Evolutionary conservation across 345 rosid species (phyloP).

Genomic region (Jatropha curcas): DNA sequence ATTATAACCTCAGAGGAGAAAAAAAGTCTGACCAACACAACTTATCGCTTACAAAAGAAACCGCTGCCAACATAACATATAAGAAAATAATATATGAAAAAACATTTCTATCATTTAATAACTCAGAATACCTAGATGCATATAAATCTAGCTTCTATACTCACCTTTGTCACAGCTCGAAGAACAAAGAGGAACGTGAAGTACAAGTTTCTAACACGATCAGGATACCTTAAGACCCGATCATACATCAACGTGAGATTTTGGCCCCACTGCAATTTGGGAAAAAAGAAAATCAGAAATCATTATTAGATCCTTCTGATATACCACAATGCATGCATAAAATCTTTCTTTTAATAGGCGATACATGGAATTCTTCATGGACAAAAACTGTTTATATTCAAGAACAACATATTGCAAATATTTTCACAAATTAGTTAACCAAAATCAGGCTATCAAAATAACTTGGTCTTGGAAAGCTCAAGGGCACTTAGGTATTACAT

Average conservation of each 20-base stretch:
- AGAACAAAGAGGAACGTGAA: conserved; percentile 92
- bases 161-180: conserved; percentile 87
- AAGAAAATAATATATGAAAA: not conserved
- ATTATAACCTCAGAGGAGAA: not conserved
- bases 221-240: conserved; percentile 80
- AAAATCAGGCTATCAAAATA: not conserved
- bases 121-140: not conserved
- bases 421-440: not conserved
- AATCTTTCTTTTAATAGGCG: not conserved
- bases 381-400: not conserved
- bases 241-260: conserved; percentile 78
- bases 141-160: not conserved
- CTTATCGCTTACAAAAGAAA: not conserved
- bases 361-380: not conserved
- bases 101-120: not conserved
- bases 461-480: not conserved
- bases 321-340: not conserved
- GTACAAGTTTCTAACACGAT: conserved; percentile 84
- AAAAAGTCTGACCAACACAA: not conserved
- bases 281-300: conserved; percentile 8
- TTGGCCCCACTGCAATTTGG: conserved; percentile 82
- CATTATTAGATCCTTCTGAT: not conserved
- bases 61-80: not conserved
- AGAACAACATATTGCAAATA: not conserved
- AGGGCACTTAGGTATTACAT: not conserved